Conservation (phyloP, 768 basidiomycete genomes). For the Jaapia argillacea region DNA sequence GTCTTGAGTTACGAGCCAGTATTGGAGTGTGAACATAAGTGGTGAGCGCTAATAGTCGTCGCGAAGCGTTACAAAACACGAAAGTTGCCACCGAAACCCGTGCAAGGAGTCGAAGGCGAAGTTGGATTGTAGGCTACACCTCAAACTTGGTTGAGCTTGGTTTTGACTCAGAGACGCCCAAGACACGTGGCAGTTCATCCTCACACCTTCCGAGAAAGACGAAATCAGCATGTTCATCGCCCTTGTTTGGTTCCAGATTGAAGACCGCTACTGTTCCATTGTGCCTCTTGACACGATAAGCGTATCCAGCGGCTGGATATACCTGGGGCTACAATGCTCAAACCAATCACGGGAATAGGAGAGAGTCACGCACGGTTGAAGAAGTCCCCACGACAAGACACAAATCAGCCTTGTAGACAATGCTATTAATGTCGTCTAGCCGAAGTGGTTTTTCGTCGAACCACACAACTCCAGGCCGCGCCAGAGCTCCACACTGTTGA, state of each 20-base stretch:
- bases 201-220: conserved; percentile 42
- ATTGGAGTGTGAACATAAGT: too few species aligned
- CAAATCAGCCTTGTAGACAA: conserved; percentile 21
- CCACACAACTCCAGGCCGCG: conserved; percentile 31
- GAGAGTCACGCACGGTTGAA: conserved; percentile 18
- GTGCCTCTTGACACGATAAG: conserved; percentile 12
- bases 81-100: too few species aligned
- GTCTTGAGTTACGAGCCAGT: too few species aligned
- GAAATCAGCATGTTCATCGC: conserved; percentile 35
- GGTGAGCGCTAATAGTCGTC: too few species aligned
- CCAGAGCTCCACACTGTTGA: conserved; percentile 18
- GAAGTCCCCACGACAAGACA: conserved; percentile 32
- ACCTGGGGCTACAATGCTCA: conserved; percentile 12
- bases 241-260: conserved; percentile 21
- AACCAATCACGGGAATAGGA: background rate
- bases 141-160: too few species aligned
- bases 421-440: conserved; percentile 18
- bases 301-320: conserved; percentile 22
- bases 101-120: too few species aligned
- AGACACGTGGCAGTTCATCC: conserved; percentile 29
- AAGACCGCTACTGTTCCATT: conserved; percentile 27
- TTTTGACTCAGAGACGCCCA: too few species aligned
- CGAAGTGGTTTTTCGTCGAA: conserved; percentile 25
- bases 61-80: too few species aligned
- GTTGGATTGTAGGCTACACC: too few species aligned